Percentiles rank a stretch among this genome's conserved stretches.
These are phyloP conservation scores for Colletotrichum euphorbiae DNA, from an alignment of 2,329 filamentous ascomycete species.

Conservation along the genomic window DNA sequence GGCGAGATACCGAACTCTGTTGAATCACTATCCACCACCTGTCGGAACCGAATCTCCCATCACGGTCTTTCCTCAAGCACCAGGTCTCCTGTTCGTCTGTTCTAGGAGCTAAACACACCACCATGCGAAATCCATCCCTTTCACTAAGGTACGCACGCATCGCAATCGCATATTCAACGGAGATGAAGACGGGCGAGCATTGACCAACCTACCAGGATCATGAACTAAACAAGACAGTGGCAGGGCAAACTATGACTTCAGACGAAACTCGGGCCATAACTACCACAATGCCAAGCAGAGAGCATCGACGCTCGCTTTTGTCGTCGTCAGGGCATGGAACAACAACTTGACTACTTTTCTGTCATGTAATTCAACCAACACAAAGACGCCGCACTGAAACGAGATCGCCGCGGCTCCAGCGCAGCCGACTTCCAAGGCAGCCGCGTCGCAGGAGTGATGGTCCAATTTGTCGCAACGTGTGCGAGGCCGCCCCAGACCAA, in stretches of 20 bases:
- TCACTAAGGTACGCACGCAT: neutral
- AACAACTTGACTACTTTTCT: too few relatives aligned
- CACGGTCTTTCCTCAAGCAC: neutral
- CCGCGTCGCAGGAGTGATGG: conserved; percentile 14
- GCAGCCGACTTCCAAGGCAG: conserved; percentile 9
- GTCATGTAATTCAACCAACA: too few relatives aligned
- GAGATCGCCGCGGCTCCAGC: conserved; percentile 14
- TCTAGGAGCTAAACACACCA: neutral
- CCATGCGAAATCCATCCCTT: neutral
- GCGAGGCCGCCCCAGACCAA: conserved; percentile 10
- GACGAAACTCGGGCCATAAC: conserved; percentile 20
- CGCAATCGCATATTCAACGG: conserved; percentile 2
- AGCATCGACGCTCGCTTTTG: neutral
- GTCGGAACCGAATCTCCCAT: neutral
- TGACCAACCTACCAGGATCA: conserved; percentile 10
- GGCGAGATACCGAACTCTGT: too few relatives aligned
- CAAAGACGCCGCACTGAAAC: neutral
- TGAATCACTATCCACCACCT: neutral
- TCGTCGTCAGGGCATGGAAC: too few relatives aligned
- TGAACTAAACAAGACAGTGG: neutral
- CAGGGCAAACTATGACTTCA: conserved; percentile 25
- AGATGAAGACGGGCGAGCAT: conserved; percentile 22
- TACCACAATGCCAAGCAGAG: neutral
- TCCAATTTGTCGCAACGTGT: conserved; percentile 10
- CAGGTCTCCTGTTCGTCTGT: neutral